These are phyloP conservation scores for Starmerella sp. DNA, from an alignment of 805 yeast genomes.

Conservation along the genomic window DNA sequence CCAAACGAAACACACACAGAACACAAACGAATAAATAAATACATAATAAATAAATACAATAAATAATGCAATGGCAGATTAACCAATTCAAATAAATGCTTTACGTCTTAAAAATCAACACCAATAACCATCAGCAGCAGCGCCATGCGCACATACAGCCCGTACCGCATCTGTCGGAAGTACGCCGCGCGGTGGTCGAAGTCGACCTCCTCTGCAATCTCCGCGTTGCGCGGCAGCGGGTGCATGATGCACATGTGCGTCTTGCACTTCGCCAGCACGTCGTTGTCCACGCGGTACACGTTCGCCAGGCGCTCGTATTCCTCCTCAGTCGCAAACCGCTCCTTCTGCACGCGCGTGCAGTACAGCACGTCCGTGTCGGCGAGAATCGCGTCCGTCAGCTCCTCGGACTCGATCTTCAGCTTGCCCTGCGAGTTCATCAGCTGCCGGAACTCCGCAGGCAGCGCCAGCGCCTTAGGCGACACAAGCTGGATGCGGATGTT, in stretches of 20 bases:
- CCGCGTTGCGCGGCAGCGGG: constrained; percentile 95
- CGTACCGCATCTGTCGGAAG: constrained; percentile 99
- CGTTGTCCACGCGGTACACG: constrained; percentile 84
- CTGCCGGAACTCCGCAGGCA: constrained; percentile 64
- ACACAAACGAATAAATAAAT: constrained; percentile 10
- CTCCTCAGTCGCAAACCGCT: constrained; percentile 66
- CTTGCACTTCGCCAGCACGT: constrained; percentile 81
- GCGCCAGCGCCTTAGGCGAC: constrained; percentile 73
- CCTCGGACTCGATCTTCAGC: constrained; percentile 62
- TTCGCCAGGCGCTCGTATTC: constrained; percentile 86
- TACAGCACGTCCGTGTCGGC: constrained; percentile 87
- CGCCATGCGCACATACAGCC: constrained; percentile 97
- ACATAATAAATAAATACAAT: constrained; percentile 8
- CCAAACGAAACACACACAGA: constrained; percentile 1
- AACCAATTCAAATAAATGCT: background rate
- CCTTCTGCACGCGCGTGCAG: constrained; percentile 97
- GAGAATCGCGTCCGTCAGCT: constrained; percentile 71
- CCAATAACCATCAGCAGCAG: constrained; percentile 96
- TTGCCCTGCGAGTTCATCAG: constrained; percentile 57
- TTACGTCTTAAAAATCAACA: constrained; percentile 51
- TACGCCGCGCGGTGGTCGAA: constrained; percentile 99
- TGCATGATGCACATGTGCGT: constrained; percentile 99
- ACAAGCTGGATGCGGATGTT: constrained; percentile 88
- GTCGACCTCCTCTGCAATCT: constrained; percentile 95
- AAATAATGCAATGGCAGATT: constrained; percentile 8